Conservation (phyloP, 2,329 filamentous ascomycete species). For the Aspergillus neoniger region DNA sequence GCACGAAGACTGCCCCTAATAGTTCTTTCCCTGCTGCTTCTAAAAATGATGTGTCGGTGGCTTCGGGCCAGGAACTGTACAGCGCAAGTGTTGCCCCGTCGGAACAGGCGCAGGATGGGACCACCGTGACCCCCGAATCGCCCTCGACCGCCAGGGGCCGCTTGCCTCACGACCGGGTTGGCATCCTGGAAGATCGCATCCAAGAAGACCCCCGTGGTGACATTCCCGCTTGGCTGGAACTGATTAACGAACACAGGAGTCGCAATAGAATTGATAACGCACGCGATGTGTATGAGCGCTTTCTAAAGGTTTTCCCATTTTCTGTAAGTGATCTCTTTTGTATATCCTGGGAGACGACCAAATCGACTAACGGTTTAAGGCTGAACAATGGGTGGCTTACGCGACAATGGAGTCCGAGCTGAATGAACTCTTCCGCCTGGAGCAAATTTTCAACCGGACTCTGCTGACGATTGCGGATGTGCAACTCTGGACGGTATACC, state of each 20-base stretch:
- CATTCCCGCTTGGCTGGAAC: constrained; percentile 82
- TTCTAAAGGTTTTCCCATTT: constrained; percentile 84
- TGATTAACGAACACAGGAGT: constrained; percentile 82
- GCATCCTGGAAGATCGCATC: constrained; percentile 85
- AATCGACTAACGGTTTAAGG: constrained; percentile 58
- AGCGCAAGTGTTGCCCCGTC: constrained; percentile 35
- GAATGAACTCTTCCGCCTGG: constrained; percentile 77
- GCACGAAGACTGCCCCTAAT: constrained; percentile 52
- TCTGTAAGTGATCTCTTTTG: constrained; percentile 65
- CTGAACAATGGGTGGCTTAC: constrained; percentile 87
- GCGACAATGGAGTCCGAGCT: constrained; percentile 85
- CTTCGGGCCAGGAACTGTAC: constrained; percentile 41
- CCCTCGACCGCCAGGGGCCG: constrained; percentile 53
- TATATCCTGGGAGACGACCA: background rate
- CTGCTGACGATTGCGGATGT: constrained; percentile 80
- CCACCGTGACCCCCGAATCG: constrained; percentile 46
- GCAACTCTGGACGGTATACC: constrained; percentile 86
- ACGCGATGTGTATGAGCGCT: constrained; percentile 78
- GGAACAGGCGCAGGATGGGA: constrained; percentile 36
- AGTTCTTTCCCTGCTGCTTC: constrained; percentile 52
- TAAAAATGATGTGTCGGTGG: constrained; percentile 44
- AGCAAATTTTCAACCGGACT: constrained; percentile 79
- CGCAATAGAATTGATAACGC: constrained; percentile 81
- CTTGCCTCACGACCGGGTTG: constrained; percentile 71
- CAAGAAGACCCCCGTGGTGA: constrained; percentile 91